phyloP scores from a whole-genome alignment of 257 asterid genomes.

The Solanum clarkiae region DNA sequence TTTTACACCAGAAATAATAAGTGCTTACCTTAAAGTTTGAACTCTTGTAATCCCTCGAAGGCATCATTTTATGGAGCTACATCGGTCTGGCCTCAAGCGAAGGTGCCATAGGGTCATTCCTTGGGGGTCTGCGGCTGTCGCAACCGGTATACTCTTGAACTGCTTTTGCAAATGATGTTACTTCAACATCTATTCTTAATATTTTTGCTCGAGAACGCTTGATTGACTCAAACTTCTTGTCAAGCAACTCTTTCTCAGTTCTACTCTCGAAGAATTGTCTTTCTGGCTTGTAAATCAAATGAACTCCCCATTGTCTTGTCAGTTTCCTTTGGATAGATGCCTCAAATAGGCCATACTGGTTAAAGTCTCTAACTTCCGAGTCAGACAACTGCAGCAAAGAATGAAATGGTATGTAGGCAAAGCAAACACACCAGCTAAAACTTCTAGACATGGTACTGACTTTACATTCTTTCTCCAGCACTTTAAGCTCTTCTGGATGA shows the following conservation, averaged over 20 bases:
- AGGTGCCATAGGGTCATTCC: too few species aligned
- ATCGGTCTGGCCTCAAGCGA: too few species aligned
- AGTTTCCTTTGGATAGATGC: not conserved
- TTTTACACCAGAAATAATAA: too few species aligned
- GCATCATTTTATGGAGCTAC: too few species aligned
- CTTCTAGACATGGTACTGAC: not conserved
- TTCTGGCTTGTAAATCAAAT: not conserved
- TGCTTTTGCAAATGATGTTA: too few species aligned
- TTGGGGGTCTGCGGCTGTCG: too few species aligned
- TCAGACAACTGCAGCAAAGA: not conserved
- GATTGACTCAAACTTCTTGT: not conserved
- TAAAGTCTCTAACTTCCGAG: not conserved
- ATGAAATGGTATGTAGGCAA: not conserved
- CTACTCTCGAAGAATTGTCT: not conserved
- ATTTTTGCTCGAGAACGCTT: too few species aligned
- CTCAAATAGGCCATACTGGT: not conserved
- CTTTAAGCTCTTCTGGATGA: not conserved
- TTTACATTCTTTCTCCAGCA: not conserved
- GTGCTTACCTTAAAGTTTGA: too few species aligned
- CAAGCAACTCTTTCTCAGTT: not conserved
- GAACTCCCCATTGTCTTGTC: not conserved
- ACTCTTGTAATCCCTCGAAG: too few species aligned
- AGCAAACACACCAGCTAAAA: not conserved
- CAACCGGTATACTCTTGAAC: too few species aligned
- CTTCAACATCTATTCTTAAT: too few species aligned